Evolutionary conservation across 1,284 basidiomycete species (phyloP).

Genomic region (Ustilago trichophora): DNA sequence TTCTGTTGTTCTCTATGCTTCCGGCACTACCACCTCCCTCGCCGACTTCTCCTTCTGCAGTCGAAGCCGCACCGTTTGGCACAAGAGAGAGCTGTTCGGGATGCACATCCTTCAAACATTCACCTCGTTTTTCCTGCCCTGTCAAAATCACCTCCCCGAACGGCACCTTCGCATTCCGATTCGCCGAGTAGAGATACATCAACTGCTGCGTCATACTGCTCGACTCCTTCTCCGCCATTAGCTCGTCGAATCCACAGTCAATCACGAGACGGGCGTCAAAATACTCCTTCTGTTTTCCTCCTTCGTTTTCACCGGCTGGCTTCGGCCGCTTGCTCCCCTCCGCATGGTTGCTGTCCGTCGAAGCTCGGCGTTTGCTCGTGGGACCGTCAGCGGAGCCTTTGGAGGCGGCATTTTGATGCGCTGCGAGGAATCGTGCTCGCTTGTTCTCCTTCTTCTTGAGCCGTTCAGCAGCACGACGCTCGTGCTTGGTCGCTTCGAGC

Average conservation of each 20-base stretch:
- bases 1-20: slow-evolving; percentile 71
- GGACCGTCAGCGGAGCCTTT: slow-evolving; percentile 65
- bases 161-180: slow-evolving; percentile 77
- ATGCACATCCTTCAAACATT: slow-evolving; percentile 27
- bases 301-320: slow-evolving; percentile 60
- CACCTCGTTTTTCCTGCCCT: slow-evolving; percentile 70
- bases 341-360: background rate
- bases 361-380: slow-evolving; percentile 40
- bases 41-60: background rate
- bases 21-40: background rate
- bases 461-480: slow-evolving; percentile 76
- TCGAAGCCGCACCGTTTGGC: background rate
- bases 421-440: slow-evolving; percentile 67
- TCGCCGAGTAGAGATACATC: slow-evolving; percentile 85
- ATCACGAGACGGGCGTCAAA: slow-evolving; percentile 78
- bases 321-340: too few relatives aligned
- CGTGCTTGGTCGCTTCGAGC: slow-evolving; percentile 76
- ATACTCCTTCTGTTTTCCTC: slow-evolving; percentile 66
- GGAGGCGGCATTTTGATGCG: background rate
- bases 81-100: slow-evolving; percentile 26
- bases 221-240: slow-evolving; percentile 95
- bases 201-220: slow-evolving; percentile 86
- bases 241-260: slow-evolving; percentile 91
- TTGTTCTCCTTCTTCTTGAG: slow-evolving; percentile 70
- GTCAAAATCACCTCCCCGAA: slow-evolving; percentile 81